Percentiles rank a stretch among this genome's conserved stretches.
Evolutionary conservation across 2,329 filamentous ascomycete species (phyloP).

Genomic region (Colletotrichum orbiculare): DNA sequence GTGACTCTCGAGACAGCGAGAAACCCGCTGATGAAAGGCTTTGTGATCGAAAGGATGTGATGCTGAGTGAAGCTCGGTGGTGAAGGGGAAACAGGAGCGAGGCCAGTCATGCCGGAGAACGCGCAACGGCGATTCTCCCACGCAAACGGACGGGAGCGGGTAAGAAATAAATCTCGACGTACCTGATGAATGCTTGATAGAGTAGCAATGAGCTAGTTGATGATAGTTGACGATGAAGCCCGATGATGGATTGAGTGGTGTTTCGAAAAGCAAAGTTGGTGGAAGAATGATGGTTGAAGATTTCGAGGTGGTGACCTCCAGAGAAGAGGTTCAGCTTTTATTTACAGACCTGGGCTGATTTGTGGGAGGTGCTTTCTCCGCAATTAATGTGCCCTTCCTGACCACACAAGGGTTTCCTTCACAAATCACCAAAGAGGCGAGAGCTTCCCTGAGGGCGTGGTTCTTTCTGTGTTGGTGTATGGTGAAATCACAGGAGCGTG

Average conservation of each 20-base stretch:
- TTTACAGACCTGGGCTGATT: background rate
- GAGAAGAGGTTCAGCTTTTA: conserved; percentile 1
- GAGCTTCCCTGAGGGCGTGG: conserved; percentile 1
- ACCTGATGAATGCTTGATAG: too few relatives aligned
- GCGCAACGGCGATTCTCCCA: too few relatives aligned
- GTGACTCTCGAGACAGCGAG: too few relatives aligned
- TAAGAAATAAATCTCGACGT: too few relatives aligned
- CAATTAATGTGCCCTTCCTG: conserved; percentile 5
- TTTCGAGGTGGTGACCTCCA: conserved; percentile 4
- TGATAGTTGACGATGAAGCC: background rate
- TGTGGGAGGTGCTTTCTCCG: conserved; percentile 8
- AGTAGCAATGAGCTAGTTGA: too few relatives aligned
- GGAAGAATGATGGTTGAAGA: conserved; percentile 7
- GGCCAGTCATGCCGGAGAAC: too few relatives aligned
- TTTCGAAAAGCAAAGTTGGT: background rate
- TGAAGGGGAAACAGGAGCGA: too few relatives aligned
- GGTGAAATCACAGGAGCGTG: conserved; percentile 24
- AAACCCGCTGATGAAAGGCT: too few relatives aligned
- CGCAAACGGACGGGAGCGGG: too few relatives aligned
- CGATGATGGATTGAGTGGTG: too few relatives aligned
- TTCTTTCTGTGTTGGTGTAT: conserved; percentile 15
- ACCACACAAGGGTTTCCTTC: conserved; percentile 15
- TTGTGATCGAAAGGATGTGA: too few relatives aligned
- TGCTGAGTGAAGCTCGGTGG: too few relatives aligned
- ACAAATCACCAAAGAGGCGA: conserved; percentile 20